phyloP scores from a whole-genome alignment of 2,329 filamentous ascomycete species.

The Colletotrichum tabaci region DNA sequence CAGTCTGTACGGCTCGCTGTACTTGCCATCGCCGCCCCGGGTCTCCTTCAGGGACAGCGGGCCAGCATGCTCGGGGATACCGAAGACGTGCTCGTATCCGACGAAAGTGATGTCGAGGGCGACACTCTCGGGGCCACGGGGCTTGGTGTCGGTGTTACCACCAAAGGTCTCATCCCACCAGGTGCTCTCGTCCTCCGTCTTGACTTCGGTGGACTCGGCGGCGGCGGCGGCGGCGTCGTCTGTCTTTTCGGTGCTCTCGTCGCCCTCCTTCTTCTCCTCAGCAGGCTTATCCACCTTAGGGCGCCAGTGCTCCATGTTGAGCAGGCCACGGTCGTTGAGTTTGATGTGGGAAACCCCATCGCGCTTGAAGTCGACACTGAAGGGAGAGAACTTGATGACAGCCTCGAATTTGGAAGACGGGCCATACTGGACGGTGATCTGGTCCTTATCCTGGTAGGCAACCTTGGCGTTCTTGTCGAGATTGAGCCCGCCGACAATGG shows the following conservation, averaged over 20 bases:
- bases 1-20: constrained; percentile 90
- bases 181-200: constrained; percentile 82
- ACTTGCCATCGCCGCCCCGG: constrained; percentile 87
- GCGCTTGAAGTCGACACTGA: constrained; percentile 87
- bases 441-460: constrained; percentile 74
- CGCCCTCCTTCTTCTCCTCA: constrained; percentile 68
- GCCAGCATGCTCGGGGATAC: constrained; percentile 93
- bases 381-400: constrained; percentile 85
- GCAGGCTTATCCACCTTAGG: constrained; percentile 79
- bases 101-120: constrained; percentile 93
- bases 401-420: constrained; percentile 83
- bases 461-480: constrained; percentile 81
- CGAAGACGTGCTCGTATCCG: constrained; percentile 92
- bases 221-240: constrained; percentile 51
- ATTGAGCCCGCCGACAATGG: constrained; percentile 85
- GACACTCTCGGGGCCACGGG: constrained; percentile 93
- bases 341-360: constrained; percentile 87
- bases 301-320: constrained; percentile 98
- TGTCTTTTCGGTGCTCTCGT: constrained; percentile 49
- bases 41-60: constrained; percentile 92
- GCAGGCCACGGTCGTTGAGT: constrained; percentile 88
- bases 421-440: constrained; percentile 85
- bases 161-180: constrained; percentile 99
- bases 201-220: constrained; percentile 57
- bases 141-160: constrained; percentile 94